Percentiles rank a stretch among this genome's conserved stretches.
phyloP scores from a whole-genome alignment of 306 rosid species.

The Astragalus glycyphyllos region DNA sequence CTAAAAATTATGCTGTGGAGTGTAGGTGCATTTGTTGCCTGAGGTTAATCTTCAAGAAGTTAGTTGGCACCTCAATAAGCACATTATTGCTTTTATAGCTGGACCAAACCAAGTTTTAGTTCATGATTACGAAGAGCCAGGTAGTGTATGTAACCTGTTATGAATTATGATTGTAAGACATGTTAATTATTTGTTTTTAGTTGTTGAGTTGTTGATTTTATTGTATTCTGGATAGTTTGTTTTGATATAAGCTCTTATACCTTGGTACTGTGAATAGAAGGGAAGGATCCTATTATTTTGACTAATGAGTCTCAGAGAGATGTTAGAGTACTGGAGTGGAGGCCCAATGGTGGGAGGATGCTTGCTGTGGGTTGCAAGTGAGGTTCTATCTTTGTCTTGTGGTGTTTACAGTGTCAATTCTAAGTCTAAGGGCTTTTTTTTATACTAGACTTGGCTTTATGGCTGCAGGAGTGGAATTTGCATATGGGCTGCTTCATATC shows the following conservation, averaged over 20 bases:
- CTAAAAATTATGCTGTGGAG: not conserved
- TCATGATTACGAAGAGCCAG: conserved; percentile 80
- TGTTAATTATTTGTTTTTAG: conserved; percentile 9
- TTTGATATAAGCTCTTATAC: not conserved
- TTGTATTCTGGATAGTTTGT: conserved; percentile 4
- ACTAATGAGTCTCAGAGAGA: conserved; percentile 73
- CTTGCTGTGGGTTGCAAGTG: conserved; percentile 89
- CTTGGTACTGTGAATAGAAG: conserved; percentile 62
- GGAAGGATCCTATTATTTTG: conserved; percentile 81
- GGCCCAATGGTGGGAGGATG: conserved; percentile 87
- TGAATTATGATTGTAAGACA: not conserved
- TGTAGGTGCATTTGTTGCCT: conserved; percentile 77
- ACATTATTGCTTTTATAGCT: conserved; percentile 77
- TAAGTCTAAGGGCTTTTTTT: conserved; percentile 13
- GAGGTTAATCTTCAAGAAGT: conserved; percentile 86
- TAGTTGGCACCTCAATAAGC: conserved; percentile 95
- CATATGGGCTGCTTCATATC: conserved; percentile 95
- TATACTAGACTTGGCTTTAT: conserved; percentile 33
- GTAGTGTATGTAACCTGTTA: conserved; percentile 46
- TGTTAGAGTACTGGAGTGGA: conserved; percentile 86
- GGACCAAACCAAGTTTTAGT: conserved; percentile 71
- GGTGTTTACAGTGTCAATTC: conserved; percentile 18
- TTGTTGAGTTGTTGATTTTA: not conserved
- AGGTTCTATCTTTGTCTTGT: conserved; percentile 50
- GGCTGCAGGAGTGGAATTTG: conserved; percentile 75